Evolutionary conservation across 495 filamentous ascomycete genomes (phyloP).

Genomic region (Xylaria venustula): DNA sequence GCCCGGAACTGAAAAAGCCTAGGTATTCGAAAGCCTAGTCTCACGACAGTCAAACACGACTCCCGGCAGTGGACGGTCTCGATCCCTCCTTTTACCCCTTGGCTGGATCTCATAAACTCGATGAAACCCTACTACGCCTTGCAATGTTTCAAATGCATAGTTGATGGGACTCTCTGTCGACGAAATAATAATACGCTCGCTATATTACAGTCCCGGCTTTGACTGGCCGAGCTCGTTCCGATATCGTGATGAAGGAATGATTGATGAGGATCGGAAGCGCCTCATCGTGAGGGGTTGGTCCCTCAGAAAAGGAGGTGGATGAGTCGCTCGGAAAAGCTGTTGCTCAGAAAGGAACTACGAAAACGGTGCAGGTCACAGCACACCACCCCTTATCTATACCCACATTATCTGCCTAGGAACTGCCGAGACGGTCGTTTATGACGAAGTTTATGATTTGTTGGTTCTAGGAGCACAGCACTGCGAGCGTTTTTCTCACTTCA

Average conservation of each 20-base stretch:
- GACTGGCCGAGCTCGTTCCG: neutral
- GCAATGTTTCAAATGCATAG: slow-evolving; percentile 7
- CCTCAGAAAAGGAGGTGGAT: neutral
- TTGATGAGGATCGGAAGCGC: neutral
- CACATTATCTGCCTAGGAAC: neutral
- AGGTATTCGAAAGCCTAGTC: slow-evolving; percentile 5
- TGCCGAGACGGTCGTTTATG: slow-evolving; percentile 9
- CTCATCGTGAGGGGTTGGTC: neutral
- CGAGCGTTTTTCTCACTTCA: neutral
- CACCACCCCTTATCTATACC: neutral
- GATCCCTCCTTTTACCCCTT: neutral
- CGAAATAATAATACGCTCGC: neutral
- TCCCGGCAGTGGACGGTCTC: neutral
- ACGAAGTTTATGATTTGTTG: slow-evolving; percentile 14
- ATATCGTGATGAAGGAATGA: slow-evolving; percentile 11
- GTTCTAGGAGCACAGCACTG: slow-evolving; percentile 11
- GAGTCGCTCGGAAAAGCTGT: slow-evolving; percentile 3
- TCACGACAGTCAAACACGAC: slow-evolving; percentile 1
- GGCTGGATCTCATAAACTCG: slow-evolving; percentile 1
- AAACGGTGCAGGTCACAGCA: slow-evolving; percentile 11
- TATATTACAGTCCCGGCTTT: neutral
- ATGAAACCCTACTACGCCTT: slow-evolving; percentile 9
- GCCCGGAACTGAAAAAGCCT: slow-evolving; percentile 11
- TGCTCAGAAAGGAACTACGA: neutral
- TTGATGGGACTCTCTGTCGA: slow-evolving; percentile 4